A percentile compares a stretch with the other conserved stretches of the same genome.
phyloP scores from a whole-genome alignment of 305 asterid species.

The Fraxinus baroniana region DNA sequence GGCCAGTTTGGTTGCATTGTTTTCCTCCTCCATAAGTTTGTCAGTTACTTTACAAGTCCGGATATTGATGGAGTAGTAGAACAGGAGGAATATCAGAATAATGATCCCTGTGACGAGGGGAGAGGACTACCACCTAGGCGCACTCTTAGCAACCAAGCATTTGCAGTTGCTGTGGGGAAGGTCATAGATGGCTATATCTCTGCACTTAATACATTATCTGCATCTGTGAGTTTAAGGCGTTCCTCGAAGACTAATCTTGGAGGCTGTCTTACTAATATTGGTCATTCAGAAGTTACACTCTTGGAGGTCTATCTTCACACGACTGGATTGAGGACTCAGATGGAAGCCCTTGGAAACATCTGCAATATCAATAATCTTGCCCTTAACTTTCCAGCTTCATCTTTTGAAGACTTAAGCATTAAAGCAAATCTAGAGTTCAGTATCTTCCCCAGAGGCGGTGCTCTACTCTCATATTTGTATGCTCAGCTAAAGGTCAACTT shows the following conservation, averaged over 20 bases:
- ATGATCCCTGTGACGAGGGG: conserved; percentile 33
- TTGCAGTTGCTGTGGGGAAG: conserved; percentile 84
- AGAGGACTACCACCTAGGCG: conserved; percentile 24
- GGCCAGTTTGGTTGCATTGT: conserved; percentile 78
- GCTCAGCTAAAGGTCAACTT: conserved; percentile 78
- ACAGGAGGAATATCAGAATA: conserved; percentile 28
- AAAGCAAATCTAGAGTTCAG: conserved; percentile 56
- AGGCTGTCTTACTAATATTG: conserved; percentile 77
- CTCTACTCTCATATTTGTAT: conserved; percentile 76
- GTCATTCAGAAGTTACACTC: conserved; percentile 73
- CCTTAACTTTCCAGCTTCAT: conserved; percentile 44
- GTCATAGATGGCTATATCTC: conserved; percentile 72
- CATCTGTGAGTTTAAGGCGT: conserved; percentile 76
- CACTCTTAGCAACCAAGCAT: conserved; percentile 86
- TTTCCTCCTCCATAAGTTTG: conserved; percentile 70
- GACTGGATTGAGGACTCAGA: conserved; percentile 69
- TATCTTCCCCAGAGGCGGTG: conserved; percentile 77
- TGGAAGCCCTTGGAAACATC: conserved; percentile 86
- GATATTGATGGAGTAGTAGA: conserved; percentile 39
- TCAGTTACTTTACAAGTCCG: conserved; percentile 53
- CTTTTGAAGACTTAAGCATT: conserved; percentile 54
- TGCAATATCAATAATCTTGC: conserved; percentile 73
- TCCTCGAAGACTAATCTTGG: conserved; percentile 42
- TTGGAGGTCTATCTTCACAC: conserved; percentile 91
- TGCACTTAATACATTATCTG: conserved; percentile 69